Conservation (phyloP, 352 stramenopile genomes). For the Globisporangium sylvaticum region DNA sequence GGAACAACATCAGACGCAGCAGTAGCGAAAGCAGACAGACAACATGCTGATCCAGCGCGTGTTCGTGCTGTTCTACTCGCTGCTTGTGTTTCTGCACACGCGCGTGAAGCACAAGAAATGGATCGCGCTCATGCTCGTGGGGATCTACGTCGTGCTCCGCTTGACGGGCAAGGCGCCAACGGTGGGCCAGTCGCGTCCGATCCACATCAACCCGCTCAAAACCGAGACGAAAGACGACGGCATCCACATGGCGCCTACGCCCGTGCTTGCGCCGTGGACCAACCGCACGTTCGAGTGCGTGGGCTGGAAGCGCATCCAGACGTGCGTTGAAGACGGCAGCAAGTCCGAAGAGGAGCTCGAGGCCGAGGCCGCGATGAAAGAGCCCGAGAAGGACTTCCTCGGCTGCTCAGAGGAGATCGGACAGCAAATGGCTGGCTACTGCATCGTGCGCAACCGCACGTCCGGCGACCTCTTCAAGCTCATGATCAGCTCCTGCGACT, state of each 20-base stretch:
- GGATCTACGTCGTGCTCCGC: conserved; percentile 53
- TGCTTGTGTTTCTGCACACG: conserved; percentile 51
- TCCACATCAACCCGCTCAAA: conserved; percentile 75
- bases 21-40: background rate
- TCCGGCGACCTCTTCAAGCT: conserved; percentile 77
- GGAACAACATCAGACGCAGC: background rate
- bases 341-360: conserved; percentile 26
- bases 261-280: conserved; percentile 58
- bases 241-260: conserved; percentile 52
- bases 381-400: conserved; percentile 72
- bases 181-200: conserved; percentile 57
- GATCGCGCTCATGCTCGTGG: conserved; percentile 43
- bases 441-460: conserved; percentile 79
- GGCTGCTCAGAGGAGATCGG: conserved; percentile 68
- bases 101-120: conserved; percentile 71
- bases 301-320: conserved; percentile 81
- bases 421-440: conserved; percentile 75
- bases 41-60: conserved; percentile 70
- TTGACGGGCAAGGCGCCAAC: conserved; percentile 43
- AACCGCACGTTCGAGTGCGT: conserved; percentile 82
- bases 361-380: conserved; percentile 18
- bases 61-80: conserved; percentile 60
- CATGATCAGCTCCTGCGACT: conserved; percentile 77
- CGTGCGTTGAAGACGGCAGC: conserved; percentile 47
- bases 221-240: conserved; percentile 61